A percentile compares a stretch with the other conserved stretches of the same genome.
Evolutionary conservation across 2,329 filamentous ascomycete genomes (phyloP).

Genomic region (Tolypocladium amazonense): DNA sequence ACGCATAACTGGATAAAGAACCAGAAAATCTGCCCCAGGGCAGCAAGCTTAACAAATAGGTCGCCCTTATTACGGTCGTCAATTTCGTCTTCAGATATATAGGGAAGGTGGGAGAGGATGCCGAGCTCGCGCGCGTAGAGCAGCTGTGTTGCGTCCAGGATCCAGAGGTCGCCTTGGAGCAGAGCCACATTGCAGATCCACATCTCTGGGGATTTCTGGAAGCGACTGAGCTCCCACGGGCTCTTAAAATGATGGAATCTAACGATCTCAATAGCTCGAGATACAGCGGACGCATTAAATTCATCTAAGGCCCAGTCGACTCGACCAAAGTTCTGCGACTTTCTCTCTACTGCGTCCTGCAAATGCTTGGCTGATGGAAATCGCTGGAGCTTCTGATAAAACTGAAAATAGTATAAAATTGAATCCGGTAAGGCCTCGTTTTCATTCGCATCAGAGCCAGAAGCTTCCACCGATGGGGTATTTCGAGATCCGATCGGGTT

Average conservation of each 20-base stretch:
- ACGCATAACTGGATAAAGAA: background rate
- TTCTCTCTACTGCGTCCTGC: background rate
- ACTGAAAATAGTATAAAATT: background rate
- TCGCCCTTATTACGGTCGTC: background rate
- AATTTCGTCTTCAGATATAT: background rate
- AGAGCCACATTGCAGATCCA: background rate
- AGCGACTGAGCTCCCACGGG: background rate
- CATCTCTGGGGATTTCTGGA: background rate
- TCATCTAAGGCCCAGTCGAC: background rate
- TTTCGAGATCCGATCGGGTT: background rate
- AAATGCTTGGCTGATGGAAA: background rate
- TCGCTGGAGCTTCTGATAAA: too few relatives aligned
- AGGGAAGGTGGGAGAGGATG: background rate
- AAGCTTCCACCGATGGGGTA: background rate
- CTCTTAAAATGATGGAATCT: background rate
- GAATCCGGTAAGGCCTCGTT: background rate
- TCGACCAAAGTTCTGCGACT: background rate
- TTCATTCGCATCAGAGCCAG: background rate
- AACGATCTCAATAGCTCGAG: background rate
- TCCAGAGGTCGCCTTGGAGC: background rate
- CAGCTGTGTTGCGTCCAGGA: background rate
- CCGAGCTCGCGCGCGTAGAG: background rate
- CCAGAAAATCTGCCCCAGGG: background rate
- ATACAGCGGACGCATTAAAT: background rate
- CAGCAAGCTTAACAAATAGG: background rate